Evolutionary conservation across 106 monocot genomes (phyloP).

Genomic region (Dendrobium nobile): DNA sequence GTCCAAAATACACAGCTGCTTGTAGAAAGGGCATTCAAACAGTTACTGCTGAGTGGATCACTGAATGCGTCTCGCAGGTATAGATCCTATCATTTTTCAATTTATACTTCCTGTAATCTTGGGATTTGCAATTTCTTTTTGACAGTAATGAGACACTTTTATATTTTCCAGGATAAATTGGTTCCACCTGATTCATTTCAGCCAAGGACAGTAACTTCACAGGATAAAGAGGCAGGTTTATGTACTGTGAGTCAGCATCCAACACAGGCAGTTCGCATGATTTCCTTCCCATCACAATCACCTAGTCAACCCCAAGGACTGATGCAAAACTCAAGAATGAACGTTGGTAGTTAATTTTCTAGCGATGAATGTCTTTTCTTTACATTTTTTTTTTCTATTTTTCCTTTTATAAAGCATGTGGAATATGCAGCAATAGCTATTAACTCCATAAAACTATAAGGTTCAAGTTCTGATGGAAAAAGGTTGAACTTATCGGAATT

Average conservation of each 20-base stretch:
- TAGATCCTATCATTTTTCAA: neutral
- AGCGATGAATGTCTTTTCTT: neutral
- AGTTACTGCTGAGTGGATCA: constrained; percentile 86
- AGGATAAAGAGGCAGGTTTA: constrained; percentile 78
- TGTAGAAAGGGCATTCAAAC: constrained; percentile 69
- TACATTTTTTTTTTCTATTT: neutral
- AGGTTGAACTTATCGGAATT: constrained; percentile 34
- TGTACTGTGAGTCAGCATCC: constrained; percentile 78
- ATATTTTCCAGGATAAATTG: constrained; percentile 48
- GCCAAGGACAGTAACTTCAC: constrained; percentile 50
- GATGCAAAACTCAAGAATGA: constrained; percentile 11
- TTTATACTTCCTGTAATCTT: neutral
- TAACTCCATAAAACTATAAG: constrained; percentile 23
- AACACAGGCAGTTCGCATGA: constrained; percentile 54
- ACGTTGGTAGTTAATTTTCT: constrained; percentile 24
- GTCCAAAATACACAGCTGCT: constrained; percentile 83
- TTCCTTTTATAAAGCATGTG: neutral
- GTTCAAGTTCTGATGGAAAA: constrained; percentile 25
- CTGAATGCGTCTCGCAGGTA: constrained; percentile 74
- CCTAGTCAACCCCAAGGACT: constrained; percentile 20
- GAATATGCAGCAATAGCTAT: constrained; percentile 8
- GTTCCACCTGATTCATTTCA: constrained; percentile 62
- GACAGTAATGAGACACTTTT: neutral
- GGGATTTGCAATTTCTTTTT: neutral
- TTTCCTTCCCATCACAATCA: constrained; percentile 37